Evolutionary conservation across 2,329 filamentous ascomycete genomes (phyloP), one percentile per base, ranked within the genome.

Genomic region (Acrocalymma vagum): DNA sequence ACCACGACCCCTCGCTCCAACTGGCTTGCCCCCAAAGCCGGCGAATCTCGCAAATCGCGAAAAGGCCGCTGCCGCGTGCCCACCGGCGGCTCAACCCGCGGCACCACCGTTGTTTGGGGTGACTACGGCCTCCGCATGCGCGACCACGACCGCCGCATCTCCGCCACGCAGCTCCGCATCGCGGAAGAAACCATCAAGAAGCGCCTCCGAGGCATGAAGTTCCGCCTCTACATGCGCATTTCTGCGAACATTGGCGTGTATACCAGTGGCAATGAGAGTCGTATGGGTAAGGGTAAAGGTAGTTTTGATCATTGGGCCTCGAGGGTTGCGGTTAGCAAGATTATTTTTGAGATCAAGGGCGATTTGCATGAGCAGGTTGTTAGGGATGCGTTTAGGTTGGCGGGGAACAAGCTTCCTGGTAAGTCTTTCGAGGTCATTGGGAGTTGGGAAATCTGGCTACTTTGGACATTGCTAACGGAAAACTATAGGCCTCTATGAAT

Each of bases 261-360:
- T 72, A 87, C 90, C 42, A 94, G 87, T 70, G 94, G 94, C 42
- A 99, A 97, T 64, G 94, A 99, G 75, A 87, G 90, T 70, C 87
- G 94, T 82, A 99, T 99, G 95, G 94, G 94, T 70, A 99, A 97
- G 75, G 94, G 94, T 74, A 99, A 99, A 71, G 94, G 94, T 58
- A 88, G 86, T 49, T 97, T 99, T 67, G 94, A 99, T 69, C 90
- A 95, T 67, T 99, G 94, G 94, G 91, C 93, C 4, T 84, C 88
- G 15, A 85, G 93, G 71, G 85, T 97, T 55, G 85, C 90, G 7
- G 90, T 97, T 35, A 96, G 88, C 73, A 89, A 94, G 70, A 84
- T 99, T 32, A 78, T 96, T 14, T 95, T 99, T 57, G 94, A 99
- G 73, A 75, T 99, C 55, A 91, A 90, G 72, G 94, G 94, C 29